phyloP scores from a whole-genome alignment of 768 basidiomycete genomes.

The Podaxis mareebaensis region DNA sequence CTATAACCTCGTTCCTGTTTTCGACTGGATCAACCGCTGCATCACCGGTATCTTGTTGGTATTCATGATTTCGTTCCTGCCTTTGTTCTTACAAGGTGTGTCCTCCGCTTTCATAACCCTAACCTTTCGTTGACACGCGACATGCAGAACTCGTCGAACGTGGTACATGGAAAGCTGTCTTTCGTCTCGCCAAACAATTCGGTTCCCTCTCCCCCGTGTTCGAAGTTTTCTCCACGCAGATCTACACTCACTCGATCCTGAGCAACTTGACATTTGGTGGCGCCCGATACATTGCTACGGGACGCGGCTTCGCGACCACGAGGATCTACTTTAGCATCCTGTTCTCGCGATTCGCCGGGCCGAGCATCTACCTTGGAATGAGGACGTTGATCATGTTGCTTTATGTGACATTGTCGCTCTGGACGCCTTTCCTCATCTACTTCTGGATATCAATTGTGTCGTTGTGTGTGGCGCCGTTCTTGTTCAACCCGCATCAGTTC shows the following conservation, averaged over 20 bases:
- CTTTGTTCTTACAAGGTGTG: slow-evolving; percentile 91
- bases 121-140: slow-evolving; percentile 18
- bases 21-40: slow-evolving; percentile 93
- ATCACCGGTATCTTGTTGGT: slow-evolving; percentile 99
- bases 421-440: slow-evolving; percentile 92
- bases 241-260: slow-evolving; percentile 96
- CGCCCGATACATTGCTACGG: slow-evolving; percentile 97
- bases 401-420: slow-evolving; percentile 89
- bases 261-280: slow-evolving; percentile 98
- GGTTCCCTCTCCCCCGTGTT: slow-evolving; percentile 92
- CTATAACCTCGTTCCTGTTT: slow-evolving; percentile 93
- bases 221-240: slow-evolving; percentile 98
- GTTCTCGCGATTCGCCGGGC: slow-evolving; percentile 98
- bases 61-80: slow-evolving; percentile 95
- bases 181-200: slow-evolving; percentile 94
- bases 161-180: slow-evolving; percentile 87
- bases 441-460: slow-evolving; percentile 97
- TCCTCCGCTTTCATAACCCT: slow-evolving; percentile 4
- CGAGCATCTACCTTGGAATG: slow-evolving; percentile 97
- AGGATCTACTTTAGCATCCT: slow-evolving; percentile 93
- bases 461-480: slow-evolving; percentile 92
- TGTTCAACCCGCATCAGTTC: slow-evolving; percentile 99
- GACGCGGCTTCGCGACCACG: slow-evolving; percentile 97
- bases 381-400: slow-evolving; percentile 89
- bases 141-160: slow-evolving; percentile 87